These are phyloP conservation scores for Mycena capillaripes DNA, from an alignment of 768 basidiomycete species.

Conservation along the genomic window DNA sequence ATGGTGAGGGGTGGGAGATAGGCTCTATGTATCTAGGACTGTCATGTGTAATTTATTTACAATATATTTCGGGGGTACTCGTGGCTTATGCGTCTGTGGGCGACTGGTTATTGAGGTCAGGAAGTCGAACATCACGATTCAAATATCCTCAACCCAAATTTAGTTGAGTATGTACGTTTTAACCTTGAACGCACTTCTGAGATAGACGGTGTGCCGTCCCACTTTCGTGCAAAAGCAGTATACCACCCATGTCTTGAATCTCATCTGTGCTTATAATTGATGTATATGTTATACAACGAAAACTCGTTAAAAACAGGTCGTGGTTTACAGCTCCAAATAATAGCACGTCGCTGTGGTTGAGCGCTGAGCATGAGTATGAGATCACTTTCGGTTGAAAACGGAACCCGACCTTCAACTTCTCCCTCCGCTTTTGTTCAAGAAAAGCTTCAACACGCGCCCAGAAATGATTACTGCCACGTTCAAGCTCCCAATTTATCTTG, in stretches of 20 bases:
- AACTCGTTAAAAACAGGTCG: no score
- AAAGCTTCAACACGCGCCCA: background rate
- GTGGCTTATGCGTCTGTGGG: background rate
- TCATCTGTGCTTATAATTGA: no score
- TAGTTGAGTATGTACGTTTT: no score
- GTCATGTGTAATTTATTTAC: conserved; percentile 2
- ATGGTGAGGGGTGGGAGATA: conserved; percentile 76
- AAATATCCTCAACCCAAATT: no score
- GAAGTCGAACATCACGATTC: no score
- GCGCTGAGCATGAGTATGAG: background rate
- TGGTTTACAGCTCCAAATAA: no score
- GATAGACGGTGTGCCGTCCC: no score
- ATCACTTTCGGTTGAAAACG: background rate
- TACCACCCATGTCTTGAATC: no score
- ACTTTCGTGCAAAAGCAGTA: no score
- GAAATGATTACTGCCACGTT: background rate
- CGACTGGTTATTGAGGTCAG: background rate
- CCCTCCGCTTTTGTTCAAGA: background rate
- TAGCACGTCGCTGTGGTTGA: background rate
- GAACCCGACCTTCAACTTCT: background rate
- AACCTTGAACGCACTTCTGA: no score
- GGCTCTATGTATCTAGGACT: background rate
- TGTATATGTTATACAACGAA: no score
- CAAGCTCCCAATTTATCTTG: background rate
- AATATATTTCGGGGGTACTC: background rate